Conservation (phyloP, 2,329 filamentous ascomycete genomes). For the Ceratocystis destructans region DNA sequence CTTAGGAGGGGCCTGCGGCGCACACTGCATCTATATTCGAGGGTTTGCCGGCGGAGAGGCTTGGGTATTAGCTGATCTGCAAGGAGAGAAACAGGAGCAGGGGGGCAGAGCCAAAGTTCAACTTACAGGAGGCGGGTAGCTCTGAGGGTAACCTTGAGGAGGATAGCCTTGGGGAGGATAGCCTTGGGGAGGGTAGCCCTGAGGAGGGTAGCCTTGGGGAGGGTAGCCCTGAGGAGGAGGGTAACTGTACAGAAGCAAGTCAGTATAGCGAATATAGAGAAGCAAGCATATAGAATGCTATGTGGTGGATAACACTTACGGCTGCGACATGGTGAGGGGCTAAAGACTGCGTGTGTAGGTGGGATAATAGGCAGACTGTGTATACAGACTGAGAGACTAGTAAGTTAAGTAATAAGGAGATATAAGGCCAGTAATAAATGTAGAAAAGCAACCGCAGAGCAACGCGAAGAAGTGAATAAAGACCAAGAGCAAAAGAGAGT, state of each 20-base stretch:
- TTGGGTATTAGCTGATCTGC: neutral
- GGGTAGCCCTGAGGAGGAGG: conserved; percentile 21
- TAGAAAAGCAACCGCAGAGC: neutral
- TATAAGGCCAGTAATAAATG: neutral
- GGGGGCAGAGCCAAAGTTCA: neutral
- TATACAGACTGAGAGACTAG: neutral
- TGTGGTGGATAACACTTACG: conserved; percentile 3
- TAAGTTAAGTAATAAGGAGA: conserved; percentile 5
- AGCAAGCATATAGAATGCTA: neutral
- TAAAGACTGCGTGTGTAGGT: neutral
- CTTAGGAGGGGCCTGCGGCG: conserved; percentile 25
- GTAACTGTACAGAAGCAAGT: conserved; percentile 17
- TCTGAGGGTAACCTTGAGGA: conserved; percentile 21
- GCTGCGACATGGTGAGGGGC: conserved; percentile 9
- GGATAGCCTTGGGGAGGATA: conserved; percentile 22
- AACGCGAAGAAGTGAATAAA: neutral
- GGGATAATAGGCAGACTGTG: neutral
- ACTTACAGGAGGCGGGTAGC: conserved; percentile 9
- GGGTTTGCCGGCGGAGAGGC: neutral
- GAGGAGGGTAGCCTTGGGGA: conserved; percentile 19
- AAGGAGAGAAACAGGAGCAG: neutral
- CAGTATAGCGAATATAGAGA: neutral
- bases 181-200: conserved; percentile 23
- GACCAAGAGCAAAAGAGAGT: neutral
- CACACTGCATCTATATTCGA: conserved; percentile 27